Conservation (phyloP, 2,329 filamentous ascomycete genomes). For the Aureobasidium sp. region DNA sequence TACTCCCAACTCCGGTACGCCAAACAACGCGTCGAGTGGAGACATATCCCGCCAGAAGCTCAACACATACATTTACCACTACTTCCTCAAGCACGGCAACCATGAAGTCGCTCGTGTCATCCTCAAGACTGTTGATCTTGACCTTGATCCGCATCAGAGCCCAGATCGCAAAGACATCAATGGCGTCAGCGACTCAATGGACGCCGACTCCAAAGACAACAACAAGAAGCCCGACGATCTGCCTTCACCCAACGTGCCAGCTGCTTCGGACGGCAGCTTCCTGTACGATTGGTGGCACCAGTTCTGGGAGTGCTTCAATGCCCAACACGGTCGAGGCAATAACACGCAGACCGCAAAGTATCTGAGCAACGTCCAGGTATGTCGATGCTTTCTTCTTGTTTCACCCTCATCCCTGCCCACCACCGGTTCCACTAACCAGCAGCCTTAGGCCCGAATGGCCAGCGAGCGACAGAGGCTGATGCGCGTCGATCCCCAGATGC, state of each 20-base stretch:
- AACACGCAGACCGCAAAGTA: slow-evolving; percentile 11
- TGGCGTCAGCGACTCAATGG: slow-evolving; percentile 61
- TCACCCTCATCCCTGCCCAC: background rate
- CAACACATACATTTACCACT: slow-evolving; percentile 87
- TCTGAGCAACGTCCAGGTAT: slow-evolving; percentile 12
- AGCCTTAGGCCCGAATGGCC: slow-evolving; percentile 57
- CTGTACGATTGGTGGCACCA: slow-evolving; percentile 96
- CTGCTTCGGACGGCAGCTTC: slow-evolving; percentile 67
- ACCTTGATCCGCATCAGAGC: slow-evolving; percentile 46
- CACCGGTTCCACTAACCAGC: slow-evolving; percentile 26
- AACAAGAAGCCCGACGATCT: slow-evolving; percentile 76
- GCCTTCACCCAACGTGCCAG: slow-evolving; percentile 64
- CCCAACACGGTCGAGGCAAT: slow-evolving; percentile 54
- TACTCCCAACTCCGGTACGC: slow-evolving; percentile 31
- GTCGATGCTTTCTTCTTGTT: background rate
- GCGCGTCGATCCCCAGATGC: slow-evolving; percentile 20
- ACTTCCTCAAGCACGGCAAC: slow-evolving; percentile 80
- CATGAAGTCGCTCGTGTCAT: slow-evolving; percentile 75
- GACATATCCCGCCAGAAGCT: slow-evolving; percentile 48
- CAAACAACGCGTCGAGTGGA: slow-evolving; percentile 18
- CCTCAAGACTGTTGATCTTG: slow-evolving; percentile 42
- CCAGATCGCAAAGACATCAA: slow-evolving; percentile 62
- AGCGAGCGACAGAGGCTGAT: slow-evolving; percentile 19
- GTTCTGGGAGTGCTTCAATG: slow-evolving; percentile 93
- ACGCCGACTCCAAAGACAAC: slow-evolving; percentile 65